Conservation (phyloP, 768 basidiomycete genomes). For the Leccinum aurantiacum region DNA sequence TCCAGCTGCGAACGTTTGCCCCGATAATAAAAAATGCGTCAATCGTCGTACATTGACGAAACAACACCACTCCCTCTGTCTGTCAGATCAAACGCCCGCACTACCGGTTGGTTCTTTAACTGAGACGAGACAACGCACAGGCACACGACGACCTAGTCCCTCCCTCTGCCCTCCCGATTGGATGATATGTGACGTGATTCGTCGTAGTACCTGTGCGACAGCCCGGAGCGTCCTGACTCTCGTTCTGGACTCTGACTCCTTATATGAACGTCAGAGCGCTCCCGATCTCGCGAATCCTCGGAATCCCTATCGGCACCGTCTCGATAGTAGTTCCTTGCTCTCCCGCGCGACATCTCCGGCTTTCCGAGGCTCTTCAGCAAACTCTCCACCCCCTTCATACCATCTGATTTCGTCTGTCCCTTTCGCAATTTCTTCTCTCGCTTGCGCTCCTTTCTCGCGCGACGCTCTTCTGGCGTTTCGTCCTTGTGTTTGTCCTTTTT, state of each 20-base stretch:
- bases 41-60: not conserved
- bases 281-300: conserved; percentile 8
- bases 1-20: not conserved
- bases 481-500: conserved; percentile 68
- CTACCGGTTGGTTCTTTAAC: not conserved
- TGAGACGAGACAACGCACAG: conserved; percentile 6
- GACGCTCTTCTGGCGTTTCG: conserved; percentile 79
- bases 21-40: not conserved
- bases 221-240: conserved; percentile 6
- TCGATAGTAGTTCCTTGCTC: conserved; percentile 1
- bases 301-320: conserved; percentile 15
- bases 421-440: conserved; percentile 65
- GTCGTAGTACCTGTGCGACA: conserved; percentile 5
- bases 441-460: conserved; percentile 71
- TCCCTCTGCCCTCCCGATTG: conserved; percentile 1
- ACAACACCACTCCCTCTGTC: not conserved
- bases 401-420: conserved; percentile 52
- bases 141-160: conserved; percentile 2
- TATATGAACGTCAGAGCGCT: conserved; percentile 17
- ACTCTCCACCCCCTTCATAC: conserved; percentile 65
- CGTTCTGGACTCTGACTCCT: conserved; percentile 23
- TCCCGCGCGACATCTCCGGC: conserved; percentile 25
- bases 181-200: conserved; percentile 2
- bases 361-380: conserved; percentile 49
- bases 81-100: not conserved